phyloP scores from a whole-genome alignment of 1,284 basidiomycete genomes.

The Naganishia cerealis region DNA sequence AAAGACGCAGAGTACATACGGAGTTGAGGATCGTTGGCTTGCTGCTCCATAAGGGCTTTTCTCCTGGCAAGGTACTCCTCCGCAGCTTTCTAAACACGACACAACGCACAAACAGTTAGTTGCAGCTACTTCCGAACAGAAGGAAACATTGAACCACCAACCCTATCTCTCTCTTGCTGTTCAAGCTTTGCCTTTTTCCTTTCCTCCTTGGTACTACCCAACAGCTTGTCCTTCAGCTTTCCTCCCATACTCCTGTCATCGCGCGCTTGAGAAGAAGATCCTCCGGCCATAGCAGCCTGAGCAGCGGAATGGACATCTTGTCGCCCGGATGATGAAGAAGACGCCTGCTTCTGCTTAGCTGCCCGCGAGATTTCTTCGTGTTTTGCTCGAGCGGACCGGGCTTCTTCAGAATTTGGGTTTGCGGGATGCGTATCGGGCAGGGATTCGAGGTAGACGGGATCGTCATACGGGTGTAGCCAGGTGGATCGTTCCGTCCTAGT shows the following conservation, averaged over 20 bases:
- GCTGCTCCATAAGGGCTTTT: conserved; percentile 42
- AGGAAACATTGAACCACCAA: neutral
- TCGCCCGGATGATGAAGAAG: conserved; percentile 16
- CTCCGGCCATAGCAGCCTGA: conserved; percentile 17
- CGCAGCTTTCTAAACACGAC: conserved; percentile 38
- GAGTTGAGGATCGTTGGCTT: conserved; percentile 42
- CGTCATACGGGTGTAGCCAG: conserved; percentile 51
- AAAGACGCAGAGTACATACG: conserved; percentile 32
- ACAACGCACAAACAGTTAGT: conserved; percentile 1
- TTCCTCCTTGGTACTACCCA: conserved; percentile 49
- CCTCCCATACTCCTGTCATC: conserved; percentile 35
- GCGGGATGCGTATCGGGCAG: conserved; percentile 48
- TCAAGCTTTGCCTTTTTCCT: conserved; percentile 38
- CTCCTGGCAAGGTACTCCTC: conserved; percentile 42
- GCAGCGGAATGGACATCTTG: conserved; percentile 19
- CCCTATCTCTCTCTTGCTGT: conserved; percentile 37
- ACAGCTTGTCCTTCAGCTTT: conserved; percentile 48
- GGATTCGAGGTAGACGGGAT: conserved; percentile 45
- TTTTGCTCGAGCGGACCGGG: conserved; percentile 38
- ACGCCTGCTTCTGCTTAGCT: conserved; percentile 18
- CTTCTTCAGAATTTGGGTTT: conserved; percentile 45
- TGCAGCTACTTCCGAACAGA: neutral
- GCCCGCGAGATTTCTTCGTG: conserved; percentile 21
- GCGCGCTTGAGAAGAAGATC: neutral
- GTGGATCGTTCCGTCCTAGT: conserved; percentile 42